Base-by-base conservation (phyloP, 371 early-diverging fungal genomes). In the Rhizopus stolonifer region DNA sequence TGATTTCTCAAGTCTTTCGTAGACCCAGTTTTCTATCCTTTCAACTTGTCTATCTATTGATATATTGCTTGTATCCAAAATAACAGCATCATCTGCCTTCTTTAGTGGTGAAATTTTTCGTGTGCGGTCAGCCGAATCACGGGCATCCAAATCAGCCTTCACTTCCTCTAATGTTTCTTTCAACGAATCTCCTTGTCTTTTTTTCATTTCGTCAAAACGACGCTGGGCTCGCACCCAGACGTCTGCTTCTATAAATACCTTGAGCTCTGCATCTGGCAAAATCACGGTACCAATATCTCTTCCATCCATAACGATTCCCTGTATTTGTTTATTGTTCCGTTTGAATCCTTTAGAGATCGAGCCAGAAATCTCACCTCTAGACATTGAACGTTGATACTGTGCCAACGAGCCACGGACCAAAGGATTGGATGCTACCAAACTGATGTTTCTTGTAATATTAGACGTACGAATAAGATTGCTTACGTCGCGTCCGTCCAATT, bases 291-390 rank as follows among this genome's bases (percentile, higher is more conserved):
- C 96, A 46, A 95, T 93, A 71, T 96, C 98, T 5, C 98, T 71
- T 7, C 98, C 98, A 67, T 97, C 98, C 87, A 96, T 91, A 7
- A 96, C 91, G 15, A 94, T 69, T 18, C 94, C 93, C 3, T 60
- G 57, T 2, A 75, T 49, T 0, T 54, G 40, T 17, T 60, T 54
- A 2, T 49, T 46, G 3, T 61, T 25, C 9, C 36, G 42, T 17
- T 46, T 25, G 38, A 69, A 71, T 2, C 70, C 61, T 8, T 55
- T 43, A 6, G 62, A 66, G 9, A 43, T 15, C 10, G 52, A 59
- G 0, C 61, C 61, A 10, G 62, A 51, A 1, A 49, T 44, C 13
- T 60, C 59, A 11, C 65, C 69, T 34, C 23, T 56, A 2, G 65
- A 67, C 58, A 71, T 62, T 0, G 21, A 60, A 0, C 85, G 77